Percentiles rank a stretch among this genome's conserved stretches.
phyloP scores from a whole-genome alignment of 768 basidiomycete species.

The Inosperma sp. region DNA sequence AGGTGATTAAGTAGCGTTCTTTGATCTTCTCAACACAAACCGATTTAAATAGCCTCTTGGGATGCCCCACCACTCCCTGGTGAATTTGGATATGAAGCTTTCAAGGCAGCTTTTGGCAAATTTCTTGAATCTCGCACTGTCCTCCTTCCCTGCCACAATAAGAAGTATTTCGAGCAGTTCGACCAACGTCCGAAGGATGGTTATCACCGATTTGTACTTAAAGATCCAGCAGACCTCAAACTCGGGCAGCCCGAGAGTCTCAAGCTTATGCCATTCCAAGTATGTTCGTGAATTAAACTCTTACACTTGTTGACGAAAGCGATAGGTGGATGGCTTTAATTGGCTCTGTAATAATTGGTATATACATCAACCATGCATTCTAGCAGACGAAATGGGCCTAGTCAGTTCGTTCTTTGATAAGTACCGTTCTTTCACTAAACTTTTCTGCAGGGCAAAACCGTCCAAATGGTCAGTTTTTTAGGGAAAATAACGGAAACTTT shows the following conservation, averaged over 20 bases:
- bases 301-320: not conserved
- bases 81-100: conserved; percentile 59
- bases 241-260: conserved; percentile 62
- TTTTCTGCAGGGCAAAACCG: conserved; percentile 72
- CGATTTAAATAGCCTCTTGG: conserved; percentile 66
- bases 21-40: conserved; percentile 4
- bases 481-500: conserved; percentile 56
- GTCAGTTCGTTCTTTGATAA: conserved; percentile 34
- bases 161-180: conserved; percentile 38
- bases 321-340: conserved; percentile 72
- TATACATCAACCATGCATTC: conserved; percentile 76
- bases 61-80: conserved; percentile 73
- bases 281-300: conserved; percentile 27
- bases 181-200: conserved; percentile 54
- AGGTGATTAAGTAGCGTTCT: conserved; percentile 44
- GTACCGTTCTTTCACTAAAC: conserved; percentile 1
- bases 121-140: conserved; percentile 64
- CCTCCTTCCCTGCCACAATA: conserved; percentile 47
- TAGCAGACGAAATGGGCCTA: conserved; percentile 98
- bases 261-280: conserved; percentile 87
- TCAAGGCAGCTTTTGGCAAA: conserved; percentile 57
- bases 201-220: conserved; percentile 46
- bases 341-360: conserved; percentile 90
- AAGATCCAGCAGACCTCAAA: conserved; percentile 50
- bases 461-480: conserved; percentile 84